Percentiles rank a stretch among this genome's conserved stretches.
Evolutionary conservation across 768 basidiomycete species (phyloP).

Genomic region (Steccherinum ochraceum): DNA sequence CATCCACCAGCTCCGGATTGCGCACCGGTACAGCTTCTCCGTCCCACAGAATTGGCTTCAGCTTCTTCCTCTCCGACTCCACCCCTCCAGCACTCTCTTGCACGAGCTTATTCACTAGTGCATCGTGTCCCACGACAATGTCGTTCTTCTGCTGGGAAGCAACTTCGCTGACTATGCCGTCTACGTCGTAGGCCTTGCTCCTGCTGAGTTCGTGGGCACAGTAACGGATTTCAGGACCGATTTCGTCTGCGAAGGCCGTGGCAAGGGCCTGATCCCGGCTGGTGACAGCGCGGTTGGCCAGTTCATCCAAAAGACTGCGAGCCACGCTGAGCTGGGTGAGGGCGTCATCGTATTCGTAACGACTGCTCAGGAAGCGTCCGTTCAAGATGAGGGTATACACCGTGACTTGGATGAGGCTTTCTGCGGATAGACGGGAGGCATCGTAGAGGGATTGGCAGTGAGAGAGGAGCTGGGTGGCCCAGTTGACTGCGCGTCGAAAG

Average conservation of each 20-base stretch:
- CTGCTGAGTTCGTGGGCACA: constrained; percentile 86
- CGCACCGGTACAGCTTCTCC: constrained; percentile 78
- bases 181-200: constrained; percentile 74
- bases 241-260: constrained; percentile 75
- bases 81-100: constrained; percentile 33
- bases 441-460: constrained; percentile 62
- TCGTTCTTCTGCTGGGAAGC: constrained; percentile 48
- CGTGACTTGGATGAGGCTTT: constrained; percentile 60
- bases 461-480: constrained; percentile 72
- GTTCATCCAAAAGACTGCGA: constrained; percentile 61
- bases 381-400: constrained; percentile 77
- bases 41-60: constrained; percentile 70
- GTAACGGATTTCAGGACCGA: constrained; percentile 87
- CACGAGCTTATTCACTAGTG: constrained; percentile 44
- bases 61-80: constrained; percentile 41
- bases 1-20: constrained; percentile 87
- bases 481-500: constrained; percentile 73
- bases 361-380: constrained; percentile 76
- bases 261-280: constrained; percentile 87
- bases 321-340: constrained; percentile 75
- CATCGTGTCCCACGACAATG: constrained; percentile 59
- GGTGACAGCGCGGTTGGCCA: constrained; percentile 56
- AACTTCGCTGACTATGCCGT: constrained; percentile 63
- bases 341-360: constrained; percentile 70
- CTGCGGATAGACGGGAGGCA: constrained; percentile 44